A percentile compares a stretch with the other conserved stretches of the same genome.
Conservation (phyloP, 805 yeast species). For the Candida saitoana region DNA sequence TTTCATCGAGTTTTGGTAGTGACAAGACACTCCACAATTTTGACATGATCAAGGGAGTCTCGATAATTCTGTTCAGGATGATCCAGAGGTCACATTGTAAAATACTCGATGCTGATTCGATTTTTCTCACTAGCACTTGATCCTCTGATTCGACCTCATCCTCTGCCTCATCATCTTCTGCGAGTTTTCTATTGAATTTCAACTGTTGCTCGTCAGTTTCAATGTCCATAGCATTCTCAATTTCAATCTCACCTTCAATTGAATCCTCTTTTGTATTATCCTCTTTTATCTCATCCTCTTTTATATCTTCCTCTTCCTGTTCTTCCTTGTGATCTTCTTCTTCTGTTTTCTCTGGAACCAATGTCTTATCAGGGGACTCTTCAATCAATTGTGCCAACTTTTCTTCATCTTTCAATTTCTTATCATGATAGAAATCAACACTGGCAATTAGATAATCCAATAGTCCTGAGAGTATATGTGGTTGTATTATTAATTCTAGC, state of each 20-base stretch:
- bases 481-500: slow-evolving; percentile 74
- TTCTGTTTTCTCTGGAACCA: background rate
- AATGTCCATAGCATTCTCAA: slow-evolving; percentile 6
- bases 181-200: slow-evolving; percentile 3
- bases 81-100: slow-evolving; percentile 41
- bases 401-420: slow-evolving; percentile 19
- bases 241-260: slow-evolving; percentile 11
- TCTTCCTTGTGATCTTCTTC: background rate
- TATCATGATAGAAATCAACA: slow-evolving; percentile 42
- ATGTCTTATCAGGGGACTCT: slow-evolving; percentile 6
- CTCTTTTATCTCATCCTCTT: slow-evolving; percentile 1
- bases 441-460: slow-evolving; percentile 59
- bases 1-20: slow-evolving; percentile 29
- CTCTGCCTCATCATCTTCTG: slow-evolving; percentile 12
- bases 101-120: slow-evolving; percentile 38
- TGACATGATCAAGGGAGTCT: slow-evolving; percentile 36
- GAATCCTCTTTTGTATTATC: slow-evolving; percentile 6
- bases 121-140: slow-evolving; percentile 32
- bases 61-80: slow-evolving; percentile 39
- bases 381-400: slow-evolving; percentile 16
- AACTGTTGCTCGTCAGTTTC: slow-evolving; percentile 1
- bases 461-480: slow-evolving; percentile 64
- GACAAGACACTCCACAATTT: slow-evolving; percentile 39
- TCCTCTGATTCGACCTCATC: slow-evolving; percentile 24
- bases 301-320: slow-evolving; percentile 7